Percentiles rank a stretch among this genome's conserved stretches.
These are phyloP conservation scores for Aspergillus bertholletiae DNA, from an alignment of 495 filamentous ascomycete species.

Conservation along the genomic window DNA sequence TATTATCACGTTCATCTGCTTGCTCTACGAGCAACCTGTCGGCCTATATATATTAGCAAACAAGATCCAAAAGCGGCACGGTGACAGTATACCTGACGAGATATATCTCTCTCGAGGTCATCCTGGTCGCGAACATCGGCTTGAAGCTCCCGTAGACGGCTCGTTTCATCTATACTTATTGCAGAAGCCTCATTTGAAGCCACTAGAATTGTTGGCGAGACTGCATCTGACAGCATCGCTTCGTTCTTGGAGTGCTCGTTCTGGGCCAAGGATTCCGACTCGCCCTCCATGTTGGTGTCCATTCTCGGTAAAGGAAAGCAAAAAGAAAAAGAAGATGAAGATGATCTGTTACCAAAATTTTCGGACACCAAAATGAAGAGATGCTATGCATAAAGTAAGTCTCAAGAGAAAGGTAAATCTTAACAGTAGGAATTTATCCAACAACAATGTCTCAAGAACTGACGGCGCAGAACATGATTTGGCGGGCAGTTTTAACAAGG, in stretches of 20 bases:
- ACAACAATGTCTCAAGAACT: not conserved
- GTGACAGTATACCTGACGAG: constrained; percentile 39
- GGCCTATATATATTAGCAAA: constrained; percentile 47
- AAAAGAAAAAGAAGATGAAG: too few species aligned
- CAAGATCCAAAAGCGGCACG: not conserved
- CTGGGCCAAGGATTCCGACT: not conserved
- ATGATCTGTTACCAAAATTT: not conserved
- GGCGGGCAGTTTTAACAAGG: not conserved
- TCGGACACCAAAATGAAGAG: not conserved
- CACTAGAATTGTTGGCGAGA: not conserved
- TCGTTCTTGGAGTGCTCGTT: not conserved
- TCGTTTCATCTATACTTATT: constrained; percentile 44
- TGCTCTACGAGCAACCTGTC: constrained; percentile 73
- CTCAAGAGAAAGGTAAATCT: not conserved
- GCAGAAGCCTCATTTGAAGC: not conserved
- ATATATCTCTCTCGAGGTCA: constrained; percentile 75
- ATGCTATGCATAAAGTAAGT: not conserved
- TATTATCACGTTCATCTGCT: constrained; percentile 83
- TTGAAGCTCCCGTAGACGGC: constrained; percentile 62
- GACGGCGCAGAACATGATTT: not conserved
- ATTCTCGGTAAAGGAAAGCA: not conserved
- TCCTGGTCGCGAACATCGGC: constrained; percentile 78
- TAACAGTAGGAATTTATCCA: not conserved
- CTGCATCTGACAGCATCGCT: not conserved
- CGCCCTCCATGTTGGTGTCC: not conserved